Base-by-base conservation (phyloP, 1,284 basidiomycete species). In the Cryptococcus amylolentus region DNA sequence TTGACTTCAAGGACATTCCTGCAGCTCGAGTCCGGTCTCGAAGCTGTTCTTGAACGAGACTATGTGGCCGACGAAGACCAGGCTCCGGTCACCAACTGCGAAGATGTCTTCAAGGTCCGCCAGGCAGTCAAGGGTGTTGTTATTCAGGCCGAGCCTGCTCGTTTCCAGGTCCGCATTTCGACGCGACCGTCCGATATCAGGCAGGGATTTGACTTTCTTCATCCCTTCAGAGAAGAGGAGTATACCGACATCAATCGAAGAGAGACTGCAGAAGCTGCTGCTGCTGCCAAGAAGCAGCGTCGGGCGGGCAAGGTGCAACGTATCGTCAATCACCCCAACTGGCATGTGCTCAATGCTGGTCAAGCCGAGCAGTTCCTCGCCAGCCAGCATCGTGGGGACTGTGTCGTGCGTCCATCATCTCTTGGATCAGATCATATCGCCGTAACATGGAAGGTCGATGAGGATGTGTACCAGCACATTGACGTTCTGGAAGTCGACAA, bases 361-460 rank as follows among this genome's bases (percentile, higher is more conserved):
- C 89, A 97, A 66, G 94, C 96, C 2, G 95, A 98, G 77, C 82
- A 85, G 53, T 91, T 88, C 74, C 81, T 99, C 53, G 89, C 92
- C 56, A 88, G 87, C 63, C 88, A 92, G 76, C 91, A 93, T 67
- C 85, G 91, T 31, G 96, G 94, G 13, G 93, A 97, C 73, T 92
- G 93, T 47, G 90, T 99, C 37, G 91, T 99, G 64, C 83, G 96
- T 46, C 96, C 96, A 0, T 96, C 92, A 35, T 98, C 94, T 3
- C 94, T 95, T 76, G 95, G 95, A 6, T 79, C 83, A 41, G 86
- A 97, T 70, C 96, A 98, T 77, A 82, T 99, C 39, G 96, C 96
- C 38, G 89, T 98, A 13, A 99, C 96, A 0, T 99, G 96, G 96
- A 98, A 98, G 79, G 94, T 99, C 10, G 95, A 96, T 66, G 90